Evolutionary conservation across 192 early-diverging fungal species (phyloP).

Genomic region (Coemansia sp.): DNA sequence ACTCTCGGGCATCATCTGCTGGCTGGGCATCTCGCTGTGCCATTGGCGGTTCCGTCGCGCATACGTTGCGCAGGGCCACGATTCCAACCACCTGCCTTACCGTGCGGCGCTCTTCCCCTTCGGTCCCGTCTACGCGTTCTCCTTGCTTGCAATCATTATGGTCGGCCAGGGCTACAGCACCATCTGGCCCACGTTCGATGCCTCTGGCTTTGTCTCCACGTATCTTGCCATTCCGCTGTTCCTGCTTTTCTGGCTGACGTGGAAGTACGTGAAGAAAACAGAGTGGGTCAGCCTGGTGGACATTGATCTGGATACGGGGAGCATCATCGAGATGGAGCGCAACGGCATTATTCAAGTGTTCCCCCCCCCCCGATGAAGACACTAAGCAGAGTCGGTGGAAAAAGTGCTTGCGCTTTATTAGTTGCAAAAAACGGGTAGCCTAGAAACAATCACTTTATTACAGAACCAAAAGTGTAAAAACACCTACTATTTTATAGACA

Average conservation of each 20-base stretch:
- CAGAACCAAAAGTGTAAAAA: too few species aligned
- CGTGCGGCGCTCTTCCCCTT: slow-evolving; percentile 73
- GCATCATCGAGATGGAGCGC: slow-evolving; percentile 43
- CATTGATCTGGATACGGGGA: slow-evolving; percentile 57
- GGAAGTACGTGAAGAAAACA: slow-evolving; percentile 62
- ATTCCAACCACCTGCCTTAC: slow-evolving; percentile 70
- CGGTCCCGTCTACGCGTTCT: slow-evolving; percentile 68
- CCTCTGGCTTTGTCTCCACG: slow-evolving; percentile 58
- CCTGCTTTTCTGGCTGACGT: slow-evolving; percentile 64
- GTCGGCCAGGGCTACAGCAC: slow-evolving; percentile 60
- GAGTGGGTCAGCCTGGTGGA: slow-evolving; percentile 65
- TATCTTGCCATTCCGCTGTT: slow-evolving; percentile 68
- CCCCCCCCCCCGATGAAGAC: too few species aligned
- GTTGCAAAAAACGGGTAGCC: slow-evolving; percentile 16
- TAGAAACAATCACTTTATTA: too few species aligned
- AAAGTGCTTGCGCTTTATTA: slow-evolving; percentile 33
- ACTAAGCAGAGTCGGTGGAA: slow-evolving; percentile 15
- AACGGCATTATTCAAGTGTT: too few species aligned
- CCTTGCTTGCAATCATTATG: slow-evolving; percentile 63
- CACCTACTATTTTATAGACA: too few species aligned
- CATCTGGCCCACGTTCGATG: slow-evolving; percentile 58
- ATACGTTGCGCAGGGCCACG: slow-evolving; percentile 67
- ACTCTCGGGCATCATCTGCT: slow-evolving; percentile 81
- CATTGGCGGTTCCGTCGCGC: slow-evolving; percentile 87
- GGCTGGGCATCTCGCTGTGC: slow-evolving; percentile 78